Evolutionary conservation across 306 rosid genomes (phyloP).

Genomic region (Rubus idaeus): DNA sequence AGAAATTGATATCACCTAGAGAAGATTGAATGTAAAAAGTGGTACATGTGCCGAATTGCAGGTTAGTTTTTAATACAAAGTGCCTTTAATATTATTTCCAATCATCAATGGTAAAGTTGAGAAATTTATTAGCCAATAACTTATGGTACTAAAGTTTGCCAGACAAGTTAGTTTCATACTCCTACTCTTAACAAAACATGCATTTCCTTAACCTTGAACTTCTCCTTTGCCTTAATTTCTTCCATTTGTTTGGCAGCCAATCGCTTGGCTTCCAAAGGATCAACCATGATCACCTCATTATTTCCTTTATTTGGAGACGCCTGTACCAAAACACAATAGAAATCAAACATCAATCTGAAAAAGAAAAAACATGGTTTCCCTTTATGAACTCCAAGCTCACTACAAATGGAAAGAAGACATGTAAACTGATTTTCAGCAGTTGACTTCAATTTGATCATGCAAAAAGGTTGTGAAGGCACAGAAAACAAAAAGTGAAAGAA

Average conservation of each 20-base stretch:
- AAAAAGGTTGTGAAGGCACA: neutral
- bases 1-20: neutral
- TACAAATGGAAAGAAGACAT: neutral
- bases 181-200: neutral
- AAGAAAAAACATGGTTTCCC: neutral
- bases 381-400: neutral
- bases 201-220: slow-evolving; percentile 55
- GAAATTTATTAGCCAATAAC: neutral
- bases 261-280: slow-evolving; percentile 91
- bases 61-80: neutral
- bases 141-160: neutral
- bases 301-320: slow-evolving; percentile 52
- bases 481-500: neutral
- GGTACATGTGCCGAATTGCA: neutral
- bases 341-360: neutral
- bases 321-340: slow-evolving; percentile 34
- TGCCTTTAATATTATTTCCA: neutral
- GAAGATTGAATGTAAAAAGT: neutral
- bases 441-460: slow-evolving; percentile 1
- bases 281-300: slow-evolving; percentile 76
- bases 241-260: slow-evolving; percentile 89
- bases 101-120: neutral
- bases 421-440: neutral
- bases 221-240: slow-evolving; percentile 71
- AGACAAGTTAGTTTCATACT: neutral